phyloP scores from a whole-genome alignment of 108 stramenopile genomes.

The Cylindrotheca closterium region DNA sequence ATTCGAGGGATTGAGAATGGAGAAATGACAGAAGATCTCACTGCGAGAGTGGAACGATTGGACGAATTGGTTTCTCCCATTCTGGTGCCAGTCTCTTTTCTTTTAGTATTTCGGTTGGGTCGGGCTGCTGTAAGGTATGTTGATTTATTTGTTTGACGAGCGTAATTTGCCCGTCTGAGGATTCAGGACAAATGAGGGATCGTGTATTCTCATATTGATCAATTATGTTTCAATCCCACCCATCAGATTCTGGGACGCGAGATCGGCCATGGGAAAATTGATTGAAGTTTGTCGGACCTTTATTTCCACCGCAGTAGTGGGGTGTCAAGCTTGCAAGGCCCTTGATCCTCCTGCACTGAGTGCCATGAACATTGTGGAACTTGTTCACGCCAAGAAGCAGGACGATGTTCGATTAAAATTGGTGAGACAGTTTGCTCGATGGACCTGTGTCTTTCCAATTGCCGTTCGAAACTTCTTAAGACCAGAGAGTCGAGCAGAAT shows the following conservation, averaged over 20 bases:
- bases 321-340: neutral
- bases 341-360: neutral
- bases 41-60: neutral
- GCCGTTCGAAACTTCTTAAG: conserved; percentile 18
- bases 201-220: too few species aligned
- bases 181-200: too few species aligned
- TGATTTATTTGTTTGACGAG: too few species aligned
- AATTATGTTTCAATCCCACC: too few species aligned
- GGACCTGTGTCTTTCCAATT: conserved; percentile 21
- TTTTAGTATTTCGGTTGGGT: conserved; percentile 45
- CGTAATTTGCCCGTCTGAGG: too few species aligned
- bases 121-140: conserved; percentile 35
- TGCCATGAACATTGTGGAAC: neutral
- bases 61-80: neutral
- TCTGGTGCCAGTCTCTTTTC: conserved; percentile 13
- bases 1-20: neutral
- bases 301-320: neutral
- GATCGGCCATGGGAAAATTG: conserved; percentile 27
- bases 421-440: conserved; percentile 15
- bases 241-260: conserved; percentile 40
- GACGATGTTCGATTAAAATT: neutral
- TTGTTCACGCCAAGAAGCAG: neutral
- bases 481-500: neutral
- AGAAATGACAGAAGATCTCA: neutral
- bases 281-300: conserved; percentile 22